Evolutionary conservation across 192 early-diverging fungal species (phyloP), one percentile per base, ranked within the genome.

Genomic region (Umbelopsis ramanniana): DNA sequence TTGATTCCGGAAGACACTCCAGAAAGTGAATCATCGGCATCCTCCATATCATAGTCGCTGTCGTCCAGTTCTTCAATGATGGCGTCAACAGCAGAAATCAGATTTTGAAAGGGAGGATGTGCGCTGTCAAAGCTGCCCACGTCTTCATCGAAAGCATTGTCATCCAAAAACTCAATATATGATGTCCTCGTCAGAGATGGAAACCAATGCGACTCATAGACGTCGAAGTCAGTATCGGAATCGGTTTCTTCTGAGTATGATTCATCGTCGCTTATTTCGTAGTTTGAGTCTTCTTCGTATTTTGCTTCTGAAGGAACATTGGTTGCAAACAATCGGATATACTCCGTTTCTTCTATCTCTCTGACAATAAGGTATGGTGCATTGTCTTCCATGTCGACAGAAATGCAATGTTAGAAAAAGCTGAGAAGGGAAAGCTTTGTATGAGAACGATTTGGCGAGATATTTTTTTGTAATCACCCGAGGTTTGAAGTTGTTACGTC

Each of bases 341-440:
- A 63, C 15, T 63, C 57, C 19, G 57, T 63, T n/a, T 63, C 57
- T 63, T 63, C 57, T 17, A 63, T 63, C 57, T 63, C 57, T 33
- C 57, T 22, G 19, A 63, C 57, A 63, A 63, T 8, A 37, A 63
- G 57, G 12, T 63, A 63, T 63, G 57, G 19, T 63, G 19, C 11
- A n/a, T 37, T 63, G 57, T 63, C 57, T 37, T 63, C 57, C 57
- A 63, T 63, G 26, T 37, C 33, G 33, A 14, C 5, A 35, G 57
- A 11, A 26, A 19, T 19, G 11, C 15, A 17, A 35, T 37, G 26
- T 63, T 6, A 4, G 55, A 37, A 37, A 5, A 63, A 38, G 11
- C 26, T 63, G 33, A 4, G 12, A 37, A 63, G 8, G 55, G 35
- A 63, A 63, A 37, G 19, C 17, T 37, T 35, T 19, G 26, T n/a